Base-by-base conservation (phyloP, 2,329 filamentous ascomycete genomes). In the Xylariaceae sp. region DNA sequence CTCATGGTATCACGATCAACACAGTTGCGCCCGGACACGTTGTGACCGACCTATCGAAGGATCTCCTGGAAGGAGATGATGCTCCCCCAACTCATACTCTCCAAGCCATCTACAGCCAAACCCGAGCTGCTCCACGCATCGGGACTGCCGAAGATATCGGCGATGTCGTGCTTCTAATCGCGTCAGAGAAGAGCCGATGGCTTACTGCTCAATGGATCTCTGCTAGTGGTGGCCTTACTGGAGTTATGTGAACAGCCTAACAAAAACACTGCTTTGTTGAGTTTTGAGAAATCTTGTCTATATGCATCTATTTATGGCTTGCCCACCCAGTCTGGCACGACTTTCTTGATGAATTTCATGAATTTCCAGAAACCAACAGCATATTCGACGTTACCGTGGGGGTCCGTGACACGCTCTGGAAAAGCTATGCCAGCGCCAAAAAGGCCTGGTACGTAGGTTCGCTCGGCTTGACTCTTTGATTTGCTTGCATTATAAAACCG, bases 331-430 rank as follows among this genome's bases (percentile, higher is more conserved):
- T 66, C 61, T 14, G 75, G 76, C 17, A 70, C 66, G 4, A 80
- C 77, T 48, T 68, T 71, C 63, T 77, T 76, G 43, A 80, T 61
- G 54, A 76, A 83, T 37, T 73, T 79, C 79, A 83, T 83, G 52
- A 85, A 84, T 63, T 85, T 84, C 58, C 71, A 81, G 57, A 83
- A 75, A 0, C 81, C 81, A 40, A 84, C 81, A 1, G 78, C 77
- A 55, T 74, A 69, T 63, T 83, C 80, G 6, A 79, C 74, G 59
- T 82, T 83, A 0, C 80, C 79, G 33, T 73, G 64, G 1, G 79
- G 80, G 65, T 84, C 81, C 7, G 72, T 71, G 5, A 83, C 79
- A 20, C 70, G 67, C 57, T 83, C 77, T 0, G 81, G 81, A 55
- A 77, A 85, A 1, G 80, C 80, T 54, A 85, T 84, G 0, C 81